Evolutionary conservation across 225 moss, liverwort and hornwort species (phyloP).

Genomic region (Straminergon stramineum): DNA sequence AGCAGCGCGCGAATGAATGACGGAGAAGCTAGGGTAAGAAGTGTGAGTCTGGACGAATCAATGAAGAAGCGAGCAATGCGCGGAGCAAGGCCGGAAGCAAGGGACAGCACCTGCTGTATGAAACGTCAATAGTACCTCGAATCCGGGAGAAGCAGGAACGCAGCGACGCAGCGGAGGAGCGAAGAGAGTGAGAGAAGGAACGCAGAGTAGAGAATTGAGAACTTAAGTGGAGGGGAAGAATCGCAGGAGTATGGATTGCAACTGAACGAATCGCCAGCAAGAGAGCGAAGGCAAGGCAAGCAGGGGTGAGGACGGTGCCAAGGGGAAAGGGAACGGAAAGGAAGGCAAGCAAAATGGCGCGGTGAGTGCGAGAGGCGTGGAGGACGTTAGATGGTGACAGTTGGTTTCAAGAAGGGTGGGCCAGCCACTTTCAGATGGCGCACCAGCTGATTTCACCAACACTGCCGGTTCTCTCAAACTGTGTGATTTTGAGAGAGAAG

Average conservation of each 20-base stretch:
- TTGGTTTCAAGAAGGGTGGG: neutral
- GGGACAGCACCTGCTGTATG: neutral
- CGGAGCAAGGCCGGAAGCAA: neutral
- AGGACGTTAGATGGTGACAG: neutral
- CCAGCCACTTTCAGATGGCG: neutral
- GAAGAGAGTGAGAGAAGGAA: neutral
- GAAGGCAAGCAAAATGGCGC: neutral
- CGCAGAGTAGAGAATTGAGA: neutral
- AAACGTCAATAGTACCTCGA: neutral
- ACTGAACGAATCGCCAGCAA: no score
- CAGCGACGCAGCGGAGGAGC: neutral
- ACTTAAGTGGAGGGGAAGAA: neutral
- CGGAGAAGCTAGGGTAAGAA: neutral
- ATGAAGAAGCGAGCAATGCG: neutral
- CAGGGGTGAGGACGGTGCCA: no score
- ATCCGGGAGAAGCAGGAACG: neutral
- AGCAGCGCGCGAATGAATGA: neutral
- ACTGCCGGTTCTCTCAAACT: neutral
- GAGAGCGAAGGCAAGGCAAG: neutral
- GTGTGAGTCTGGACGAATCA: neutral
- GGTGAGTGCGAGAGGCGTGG: neutral
- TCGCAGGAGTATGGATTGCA: neutral
- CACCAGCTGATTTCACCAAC: neutral
- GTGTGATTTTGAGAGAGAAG: no score
- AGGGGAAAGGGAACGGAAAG: neutral